Evolutionary conservation across 768 basidiomycete genomes (phyloP), one percentile per base, ranked within the genome.

Genomic region (Boletales sp.): DNA sequence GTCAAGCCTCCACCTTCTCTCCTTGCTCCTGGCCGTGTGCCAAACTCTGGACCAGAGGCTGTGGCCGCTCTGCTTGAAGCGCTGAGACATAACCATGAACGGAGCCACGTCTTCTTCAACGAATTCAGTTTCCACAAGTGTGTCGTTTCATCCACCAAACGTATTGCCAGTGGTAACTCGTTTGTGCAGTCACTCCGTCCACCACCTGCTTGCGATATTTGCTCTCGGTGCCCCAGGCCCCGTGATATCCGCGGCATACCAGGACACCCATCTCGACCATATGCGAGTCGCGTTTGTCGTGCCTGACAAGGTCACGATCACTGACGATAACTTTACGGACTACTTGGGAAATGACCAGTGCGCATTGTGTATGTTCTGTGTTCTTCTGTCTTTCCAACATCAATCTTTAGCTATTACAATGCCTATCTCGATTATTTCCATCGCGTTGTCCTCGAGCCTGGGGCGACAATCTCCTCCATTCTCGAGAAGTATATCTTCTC

Each of bases 401-500:
- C 25, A 0, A 17, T 30, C n/a, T 38, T 19, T n/a, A 70, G 66
- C 0, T 56, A 68, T 18, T 68, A 70, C 36, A 70, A 60, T 31
- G 68, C 68, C 8, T 68, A 68, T 21, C 57, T 68, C 10, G 51
- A 68, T 12, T 70, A 68, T 45, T 68, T 68, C 49, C 61, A 61
- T 18, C 57, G 55, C 14, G 56, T 58, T 43, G 61, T 68, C 28
- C 66, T 69, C 13, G 57, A 63, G 15, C 67, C 65, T 0, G 60
- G 53, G 13, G 62, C 54, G 1, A 60, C 48, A 13, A 66, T 73
- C n/a, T 58, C 68, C 9, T 59, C 58, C 2, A 67, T 75, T 0
- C 57, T 88, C n/a, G 84, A 88, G 51, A 75, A 80, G 35, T 86
- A 79, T 49, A 53, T 89, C 9, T 84, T 88, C 57, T 79, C 81